Conservation (phyloP, 352 stramenopile species). For the Lagenidium giganteum region DNA sequence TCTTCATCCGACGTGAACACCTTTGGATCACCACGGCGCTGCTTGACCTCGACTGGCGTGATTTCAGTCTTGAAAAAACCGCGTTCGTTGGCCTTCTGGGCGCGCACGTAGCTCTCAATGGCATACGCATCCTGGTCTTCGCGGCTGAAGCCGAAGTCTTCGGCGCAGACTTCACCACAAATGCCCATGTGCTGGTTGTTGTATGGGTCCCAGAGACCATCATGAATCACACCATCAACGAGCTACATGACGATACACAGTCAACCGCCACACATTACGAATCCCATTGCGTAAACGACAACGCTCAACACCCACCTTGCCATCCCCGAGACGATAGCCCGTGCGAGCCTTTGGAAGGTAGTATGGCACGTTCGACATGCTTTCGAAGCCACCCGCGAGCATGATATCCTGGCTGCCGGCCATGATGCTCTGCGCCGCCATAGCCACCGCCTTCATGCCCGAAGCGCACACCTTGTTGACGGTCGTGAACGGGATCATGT, state of each 20-base stretch:
- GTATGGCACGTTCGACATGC: constrained; percentile 98
- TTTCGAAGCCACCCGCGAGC: constrained; percentile 95
- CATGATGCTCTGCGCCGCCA: constrained; percentile 89
- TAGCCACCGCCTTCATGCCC: constrained; percentile 89
- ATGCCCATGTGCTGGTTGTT: constrained; percentile 94
- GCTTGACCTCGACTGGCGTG: constrained; percentile 85
- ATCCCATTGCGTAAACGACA: too few species aligned
- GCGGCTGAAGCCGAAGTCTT: constrained; percentile 87
- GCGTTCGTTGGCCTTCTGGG: constrained; percentile 62
- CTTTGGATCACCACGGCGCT: constrained; percentile 41
- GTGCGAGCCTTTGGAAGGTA: constrained; percentile 91
- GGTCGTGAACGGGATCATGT: constrained; percentile 94
- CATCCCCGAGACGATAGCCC: constrained; percentile 92
- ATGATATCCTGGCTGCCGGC: constrained; percentile 83
- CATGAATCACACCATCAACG: constrained; percentile 91
- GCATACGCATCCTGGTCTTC: constrained; percentile 96
- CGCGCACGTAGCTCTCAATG: constrained; percentile 89
- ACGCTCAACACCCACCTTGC: constrained; percentile 31
- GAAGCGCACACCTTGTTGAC: constrained; percentile 99
- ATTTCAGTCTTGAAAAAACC: constrained; percentile 90
- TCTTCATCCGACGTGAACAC: constrained; percentile 92
- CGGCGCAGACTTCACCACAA: constrained; percentile 94
- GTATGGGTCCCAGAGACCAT: constrained; percentile 97
- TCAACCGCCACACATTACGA: constrained; percentile 14
- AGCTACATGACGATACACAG: constrained; percentile 28